A percentile compares a stretch with the other conserved stretches of the same genome.
Evolutionary conservation across 352 stramenopile genomes (phyloP).

Genomic region (Pythium phragmitis): DNA sequence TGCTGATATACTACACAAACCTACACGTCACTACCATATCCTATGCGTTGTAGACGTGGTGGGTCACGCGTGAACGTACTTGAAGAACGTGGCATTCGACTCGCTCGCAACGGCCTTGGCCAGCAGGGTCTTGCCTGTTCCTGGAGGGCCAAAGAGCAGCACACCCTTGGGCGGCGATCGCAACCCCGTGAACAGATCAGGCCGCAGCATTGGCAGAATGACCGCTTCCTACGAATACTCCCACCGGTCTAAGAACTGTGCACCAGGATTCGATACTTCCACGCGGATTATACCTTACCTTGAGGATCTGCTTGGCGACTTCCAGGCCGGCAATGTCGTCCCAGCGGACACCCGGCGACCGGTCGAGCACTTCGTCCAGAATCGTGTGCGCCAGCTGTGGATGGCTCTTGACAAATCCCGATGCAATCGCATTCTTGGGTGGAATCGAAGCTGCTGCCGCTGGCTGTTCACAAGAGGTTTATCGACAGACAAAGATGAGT

Average conservation of each 20-base stretch:
- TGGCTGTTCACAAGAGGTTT: not conserved
- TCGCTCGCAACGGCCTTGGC: constrained; percentile 83
- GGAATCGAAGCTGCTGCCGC: not conserved
- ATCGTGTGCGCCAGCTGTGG: constrained; percentile 70
- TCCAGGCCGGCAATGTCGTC: constrained; percentile 79
- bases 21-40: not conserved
- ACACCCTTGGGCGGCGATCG: constrained; percentile 66
- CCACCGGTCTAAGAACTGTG: not conserved
- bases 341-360: constrained; percentile 78
- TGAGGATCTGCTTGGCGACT: constrained; percentile 86
- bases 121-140: constrained; percentile 83
- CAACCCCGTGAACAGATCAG: constrained; percentile 83
- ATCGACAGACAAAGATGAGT: not conserved
- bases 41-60: not conserved
- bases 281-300: constrained; percentile 35
- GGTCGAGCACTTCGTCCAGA: constrained; percentile 80
- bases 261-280: not conserved
- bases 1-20: constrained; percentile 67
- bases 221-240: constrained; percentile 65
- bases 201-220: constrained; percentile 78
- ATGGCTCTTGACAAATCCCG: constrained; percentile 55
- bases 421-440: not conserved
- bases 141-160: constrained; percentile 78
- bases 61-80: constrained; percentile 21
- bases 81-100: constrained; percentile 84